phyloP scores from a whole-genome alignment of 306 rosid genomes.

The Calophaca sinica region DNA sequence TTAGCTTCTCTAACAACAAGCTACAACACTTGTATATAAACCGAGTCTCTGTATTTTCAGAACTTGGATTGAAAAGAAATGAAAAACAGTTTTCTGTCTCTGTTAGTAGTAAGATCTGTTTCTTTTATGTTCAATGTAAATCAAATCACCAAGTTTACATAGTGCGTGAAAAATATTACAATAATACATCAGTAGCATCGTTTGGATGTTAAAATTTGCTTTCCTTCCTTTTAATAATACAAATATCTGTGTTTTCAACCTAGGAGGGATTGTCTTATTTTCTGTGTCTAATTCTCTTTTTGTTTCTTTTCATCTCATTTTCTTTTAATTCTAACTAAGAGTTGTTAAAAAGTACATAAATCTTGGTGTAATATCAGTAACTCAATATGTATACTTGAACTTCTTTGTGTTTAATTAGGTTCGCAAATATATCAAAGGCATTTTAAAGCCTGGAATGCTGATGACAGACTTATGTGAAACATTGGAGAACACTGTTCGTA shows the following conservation, averaged over 20 bases:
- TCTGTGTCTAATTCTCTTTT: constrained; percentile 10
- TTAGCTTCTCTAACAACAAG: too few species aligned
- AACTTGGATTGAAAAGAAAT: too few species aligned
- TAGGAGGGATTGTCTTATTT: not conserved
- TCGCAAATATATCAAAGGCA: constrained; percentile 80
- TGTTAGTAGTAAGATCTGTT: too few species aligned
- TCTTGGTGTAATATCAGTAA: not conserved
- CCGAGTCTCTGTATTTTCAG: too few species aligned
- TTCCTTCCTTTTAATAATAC: not conserved
- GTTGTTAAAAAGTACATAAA: not conserved
- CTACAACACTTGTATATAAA: too few species aligned
- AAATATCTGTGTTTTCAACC: not conserved
- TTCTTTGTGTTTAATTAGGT: constrained; percentile 64
- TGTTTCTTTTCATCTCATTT: constrained; percentile 4
- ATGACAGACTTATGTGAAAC: constrained; percentile 97
- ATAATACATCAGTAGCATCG: constrained; percentile 10
- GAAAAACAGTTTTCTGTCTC: too few species aligned
- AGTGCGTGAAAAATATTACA: constrained; percentile 3
- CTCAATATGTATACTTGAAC: constrained; percentile 17
- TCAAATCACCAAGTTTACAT: constrained; percentile 10
- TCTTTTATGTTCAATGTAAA: constrained; percentile 1
- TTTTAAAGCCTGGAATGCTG: constrained; percentile 92
- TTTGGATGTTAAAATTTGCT: not conserved
- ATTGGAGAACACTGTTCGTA: constrained; percentile 88
- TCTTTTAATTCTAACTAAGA: constrained; percentile 25